Evolutionary conservation across 1,284 basidiomycete genomes (phyloP).

Genomic region (Ceratobasidium sp.): DNA sequence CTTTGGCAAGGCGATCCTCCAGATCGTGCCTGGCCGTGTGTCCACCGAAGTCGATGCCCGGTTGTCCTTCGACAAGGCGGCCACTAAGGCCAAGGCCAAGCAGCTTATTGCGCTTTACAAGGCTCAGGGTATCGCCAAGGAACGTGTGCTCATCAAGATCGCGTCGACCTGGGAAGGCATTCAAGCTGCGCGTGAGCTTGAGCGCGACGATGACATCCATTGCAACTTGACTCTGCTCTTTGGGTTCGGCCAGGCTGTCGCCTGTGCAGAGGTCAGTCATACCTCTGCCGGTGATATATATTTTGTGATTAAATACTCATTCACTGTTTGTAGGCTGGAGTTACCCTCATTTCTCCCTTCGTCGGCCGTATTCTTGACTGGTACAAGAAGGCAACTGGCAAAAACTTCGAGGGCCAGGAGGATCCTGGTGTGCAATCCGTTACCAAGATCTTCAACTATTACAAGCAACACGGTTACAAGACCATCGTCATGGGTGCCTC

Average conservation of each 20-base stretch:
- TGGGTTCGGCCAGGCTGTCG: constrained; percentile 98
- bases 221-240: constrained; percentile 99
- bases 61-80: constrained; percentile 96
- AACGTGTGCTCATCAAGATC: constrained; percentile 98
- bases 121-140: constrained; percentile 89
- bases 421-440: constrained; percentile 99
- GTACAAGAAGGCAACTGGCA: constrained; percentile 91
- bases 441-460: constrained; percentile 98
- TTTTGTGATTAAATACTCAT: constrained; percentile 90
- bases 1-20: constrained; percentile 96
- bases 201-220: constrained; percentile 93
- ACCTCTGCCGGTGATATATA: constrained; percentile 97
- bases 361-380: constrained; percentile 98
- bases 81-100: constrained; percentile 92
- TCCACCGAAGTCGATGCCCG: constrained; percentile 99
- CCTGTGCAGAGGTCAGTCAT: constrained; percentile 95
- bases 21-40: constrained; percentile 97
- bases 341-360: constrained; percentile 99
- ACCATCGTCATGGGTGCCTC: constrained; percentile 99
- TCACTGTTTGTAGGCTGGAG: constrained; percentile 78
- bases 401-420: constrained; percentile 86
- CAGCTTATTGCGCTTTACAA: constrained; percentile 96
- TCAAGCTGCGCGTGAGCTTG: constrained; percentile 94
- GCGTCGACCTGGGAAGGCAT: constrained; percentile 99
- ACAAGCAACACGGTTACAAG: constrained; percentile 98